Conservation (phyloP, 179 eudicot genomes). For the Actinidia arguta region DNA sequence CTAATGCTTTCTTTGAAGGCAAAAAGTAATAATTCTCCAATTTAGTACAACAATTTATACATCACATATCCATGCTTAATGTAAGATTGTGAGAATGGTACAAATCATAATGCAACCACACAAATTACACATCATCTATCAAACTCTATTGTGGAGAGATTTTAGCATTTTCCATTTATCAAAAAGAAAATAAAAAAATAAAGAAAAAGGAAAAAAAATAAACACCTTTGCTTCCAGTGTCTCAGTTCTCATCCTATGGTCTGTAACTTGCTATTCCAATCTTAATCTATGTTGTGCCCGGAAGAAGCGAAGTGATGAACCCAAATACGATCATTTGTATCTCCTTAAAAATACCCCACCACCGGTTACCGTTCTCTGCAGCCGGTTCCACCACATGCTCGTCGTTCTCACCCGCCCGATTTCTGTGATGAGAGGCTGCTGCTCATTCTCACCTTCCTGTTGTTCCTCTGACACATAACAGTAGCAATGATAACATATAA, state of each 20-base stretch:
- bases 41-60: too few species aligned
- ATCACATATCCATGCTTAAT: too few species aligned
- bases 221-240: background rate
- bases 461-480: conserved; percentile 54
- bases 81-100: background rate
- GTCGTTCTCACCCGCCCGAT: conserved; percentile 46
- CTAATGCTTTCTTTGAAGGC: too few species aligned
- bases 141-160: background rate
- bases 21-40: too few species aligned
- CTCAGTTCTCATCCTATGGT: conserved; percentile 3
- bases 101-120: background rate
- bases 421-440: conserved; percentile 43
- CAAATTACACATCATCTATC: background rate
- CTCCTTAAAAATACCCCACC: conserved; percentile 96
- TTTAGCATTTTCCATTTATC: background rate
- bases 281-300: conserved; percentile 85
- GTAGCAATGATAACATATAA: background rate
- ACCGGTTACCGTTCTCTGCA: conserved; percentile 62
- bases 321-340: conserved; percentile 94
- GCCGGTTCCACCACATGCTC: conserved; percentile 60
- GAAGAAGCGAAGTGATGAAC: conserved; percentile 96
- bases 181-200: background rate
- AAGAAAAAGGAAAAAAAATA: background rate
- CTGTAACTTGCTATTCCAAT: background rate
- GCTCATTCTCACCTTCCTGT: conserved; percentile 64